Base-by-base conservation (phyloP, 2,329 filamentous ascomycete genomes). In the Fusarium sublunatum region DNA sequence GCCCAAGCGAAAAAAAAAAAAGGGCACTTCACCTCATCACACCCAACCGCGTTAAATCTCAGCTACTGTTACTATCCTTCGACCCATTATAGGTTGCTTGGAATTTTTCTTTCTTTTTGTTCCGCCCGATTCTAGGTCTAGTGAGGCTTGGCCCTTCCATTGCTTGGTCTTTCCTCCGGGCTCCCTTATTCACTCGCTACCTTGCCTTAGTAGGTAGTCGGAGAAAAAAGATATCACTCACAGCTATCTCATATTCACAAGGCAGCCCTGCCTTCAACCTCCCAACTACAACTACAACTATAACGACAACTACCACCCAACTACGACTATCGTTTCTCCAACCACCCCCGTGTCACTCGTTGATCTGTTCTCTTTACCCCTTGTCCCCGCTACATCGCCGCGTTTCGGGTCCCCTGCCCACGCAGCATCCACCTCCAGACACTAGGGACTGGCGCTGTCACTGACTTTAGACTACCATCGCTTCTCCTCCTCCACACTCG, bases 321-420 rank as follows among this genome's bases (percentile, higher is more conserved):
- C 19, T 11, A 10, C 54, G 45, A 47, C 41, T 54, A 50, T 54
- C 52, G 40, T 50, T 55, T 53, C 56, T 61, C 59, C 51, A 56
- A 50, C 53, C 61, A 64, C 58, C 68, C 63, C 58, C 57, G 49
- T 59, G 65, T 66, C 68, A 58, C 58, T 70, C 65, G 67, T 61
- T 67, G 61, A 59, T 63, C 43, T 43, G 36, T 61, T 48, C 47
- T 54, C 42, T 64, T 39, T 53, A n/a, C 48, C 58, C 62, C 53
- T 49, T 55, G 56, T 61, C 53, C 43, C 58, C 48, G 61, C 53
- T 46, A 52, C 64, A 50, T 53, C 58, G 56, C 62, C 51, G 64
- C 53, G 57, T 61, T 55, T 69, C 64, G 65, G 68, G 48, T 62
- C 63, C 58, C 61, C 62, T 63, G 31, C 12, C 50, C 53, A 38